A percentile compares a stretch with the other conserved stretches of the same genome.
Conservation (phyloP, 1,139 yeast species). For the Yamadazyma songkhlaensis region DNA sequence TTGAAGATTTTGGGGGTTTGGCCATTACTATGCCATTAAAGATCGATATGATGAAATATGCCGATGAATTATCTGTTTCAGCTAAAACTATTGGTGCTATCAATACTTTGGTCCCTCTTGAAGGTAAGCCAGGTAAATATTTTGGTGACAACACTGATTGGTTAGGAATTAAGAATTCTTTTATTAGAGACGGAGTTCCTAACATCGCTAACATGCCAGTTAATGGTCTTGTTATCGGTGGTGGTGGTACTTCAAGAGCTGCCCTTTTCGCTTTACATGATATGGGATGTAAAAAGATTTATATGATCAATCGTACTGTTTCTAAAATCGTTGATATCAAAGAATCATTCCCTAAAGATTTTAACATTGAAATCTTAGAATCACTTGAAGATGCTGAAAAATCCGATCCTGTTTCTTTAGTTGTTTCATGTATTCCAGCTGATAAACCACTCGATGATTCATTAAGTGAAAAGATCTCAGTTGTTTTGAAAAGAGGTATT, state of each 20-base stretch:
- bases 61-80: conserved; percentile 63
- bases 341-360: conserved; percentile 57
- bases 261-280: conserved; percentile 83
- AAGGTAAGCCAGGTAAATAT: conserved; percentile 48
- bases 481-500: conserved; percentile 42
- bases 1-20: conserved; percentile 71
- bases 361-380: conserved; percentile 60
- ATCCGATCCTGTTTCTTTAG: conserved; percentile 51
- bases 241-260: conserved; percentile 97
- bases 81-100: conserved; percentile 88
- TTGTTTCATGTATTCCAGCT: conserved; percentile 88
- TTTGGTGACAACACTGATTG: conserved; percentile 95
- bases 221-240: conserved; percentile 81
- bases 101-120: conserved; percentile 69
- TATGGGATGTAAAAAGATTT: conserved; percentile 76
- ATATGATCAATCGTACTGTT: conserved; percentile 77
- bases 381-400: conserved; percentile 40
- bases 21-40: conserved; percentile 92
- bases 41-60: conserved; percentile 67
- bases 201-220: conserved; percentile 28
- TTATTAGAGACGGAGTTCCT: conserved; percentile 60
- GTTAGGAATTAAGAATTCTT: conserved; percentile 79
- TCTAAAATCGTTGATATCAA: conserved; percentile 62
- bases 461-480: conserved; percentile 46
- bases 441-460: conserved; percentile 65